phyloP scores from a whole-genome alignment of 2,329 filamentous ascomycete species.

The Penicillium sp. region DNA sequence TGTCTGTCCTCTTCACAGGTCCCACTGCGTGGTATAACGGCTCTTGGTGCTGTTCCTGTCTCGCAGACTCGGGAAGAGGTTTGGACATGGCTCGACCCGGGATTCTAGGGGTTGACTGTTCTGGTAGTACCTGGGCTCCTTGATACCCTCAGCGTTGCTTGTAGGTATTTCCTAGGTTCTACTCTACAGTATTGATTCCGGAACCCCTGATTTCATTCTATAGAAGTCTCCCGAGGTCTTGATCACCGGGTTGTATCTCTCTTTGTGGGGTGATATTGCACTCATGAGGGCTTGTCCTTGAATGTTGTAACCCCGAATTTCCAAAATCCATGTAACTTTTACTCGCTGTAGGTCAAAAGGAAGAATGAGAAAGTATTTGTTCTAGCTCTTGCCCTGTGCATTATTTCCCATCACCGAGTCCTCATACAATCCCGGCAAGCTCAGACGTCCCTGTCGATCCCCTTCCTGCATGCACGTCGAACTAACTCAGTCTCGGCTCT shows the following conservation, averaged over 20 bases:
- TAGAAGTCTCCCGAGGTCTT: neutral
- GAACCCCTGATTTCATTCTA: neutral
- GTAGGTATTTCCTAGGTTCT: constrained; percentile 6
- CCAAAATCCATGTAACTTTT: constrained; percentile 28
- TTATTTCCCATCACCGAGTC: too few species aligned
- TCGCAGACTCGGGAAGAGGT: neutral
- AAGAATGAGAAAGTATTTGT: too few species aligned
- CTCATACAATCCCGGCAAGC: too few species aligned
- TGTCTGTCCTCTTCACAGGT: neutral
- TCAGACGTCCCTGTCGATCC: constrained; percentile 22
- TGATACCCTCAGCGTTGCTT: constrained; percentile 1
- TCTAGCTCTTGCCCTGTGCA: too few species aligned
- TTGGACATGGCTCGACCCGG: neutral
- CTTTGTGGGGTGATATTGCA: constrained; percentile 20
- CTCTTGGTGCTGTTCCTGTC: neutral
- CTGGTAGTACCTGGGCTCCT: neutral
- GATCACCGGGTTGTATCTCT: constrained; percentile 10
- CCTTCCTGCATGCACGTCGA: constrained; percentile 8
- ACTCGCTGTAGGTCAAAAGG: neutral
- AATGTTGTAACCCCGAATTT: constrained; percentile 20
- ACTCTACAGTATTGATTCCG: neutral
- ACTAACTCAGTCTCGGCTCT: neutral
- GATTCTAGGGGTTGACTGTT: neutral
- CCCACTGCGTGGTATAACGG: neutral
- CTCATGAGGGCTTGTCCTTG: constrained; percentile 14